phyloP scores from a whole-genome alignment of 2,329 filamentous ascomycete genomes.

The Neophaeococcomyces aloes region DNA sequence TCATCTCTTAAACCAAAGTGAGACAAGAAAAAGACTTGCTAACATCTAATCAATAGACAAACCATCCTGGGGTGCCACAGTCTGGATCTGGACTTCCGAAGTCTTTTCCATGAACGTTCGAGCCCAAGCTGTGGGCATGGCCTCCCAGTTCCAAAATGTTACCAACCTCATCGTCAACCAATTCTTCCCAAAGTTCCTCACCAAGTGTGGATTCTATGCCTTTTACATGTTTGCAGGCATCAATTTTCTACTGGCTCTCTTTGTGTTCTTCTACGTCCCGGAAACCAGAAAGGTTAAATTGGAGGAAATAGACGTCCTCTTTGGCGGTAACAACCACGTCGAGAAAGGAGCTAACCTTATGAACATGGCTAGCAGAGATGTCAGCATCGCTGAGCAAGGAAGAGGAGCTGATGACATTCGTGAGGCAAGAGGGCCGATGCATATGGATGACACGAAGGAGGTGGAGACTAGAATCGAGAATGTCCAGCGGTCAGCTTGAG shows the following conservation, averaged over 20 bases:
- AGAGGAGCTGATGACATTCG: neutral
- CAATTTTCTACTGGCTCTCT: slow-evolving; percentile 41
- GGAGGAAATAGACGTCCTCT: slow-evolving; percentile 31
- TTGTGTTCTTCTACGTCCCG: no score
- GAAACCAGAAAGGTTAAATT: no score
- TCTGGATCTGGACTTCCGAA: slow-evolving; percentile 62
- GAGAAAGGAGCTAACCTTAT: slow-evolving; percentile 11
- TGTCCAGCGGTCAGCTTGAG: no score
- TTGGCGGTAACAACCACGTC: slow-evolving; percentile 30
- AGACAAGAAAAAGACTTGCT: neutral
- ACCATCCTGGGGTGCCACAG: slow-evolving; percentile 58
- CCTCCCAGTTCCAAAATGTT: slow-evolving; percentile 50
- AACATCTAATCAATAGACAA: no score
- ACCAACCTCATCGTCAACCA: slow-evolving; percentile 59
- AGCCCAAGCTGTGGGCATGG: slow-evolving; percentile 60
- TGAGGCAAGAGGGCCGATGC: neutral
- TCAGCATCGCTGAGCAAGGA: neutral
- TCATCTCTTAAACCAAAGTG: neutral
- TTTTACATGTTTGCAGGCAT: slow-evolving; percentile 47
- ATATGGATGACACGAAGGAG: neutral
- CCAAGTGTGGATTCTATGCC: slow-evolving; percentile 46
- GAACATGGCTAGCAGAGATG: neutral
- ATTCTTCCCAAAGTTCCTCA: slow-evolving; percentile 58
- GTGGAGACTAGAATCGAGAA: no score
- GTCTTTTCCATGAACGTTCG: slow-evolving; percentile 64